Percentiles rank a stretch among this genome's conserved stretches.
phyloP scores from a whole-genome alignment of 2,329 filamentous ascomycete species.

The Hypoxylon sp. region DNA sequence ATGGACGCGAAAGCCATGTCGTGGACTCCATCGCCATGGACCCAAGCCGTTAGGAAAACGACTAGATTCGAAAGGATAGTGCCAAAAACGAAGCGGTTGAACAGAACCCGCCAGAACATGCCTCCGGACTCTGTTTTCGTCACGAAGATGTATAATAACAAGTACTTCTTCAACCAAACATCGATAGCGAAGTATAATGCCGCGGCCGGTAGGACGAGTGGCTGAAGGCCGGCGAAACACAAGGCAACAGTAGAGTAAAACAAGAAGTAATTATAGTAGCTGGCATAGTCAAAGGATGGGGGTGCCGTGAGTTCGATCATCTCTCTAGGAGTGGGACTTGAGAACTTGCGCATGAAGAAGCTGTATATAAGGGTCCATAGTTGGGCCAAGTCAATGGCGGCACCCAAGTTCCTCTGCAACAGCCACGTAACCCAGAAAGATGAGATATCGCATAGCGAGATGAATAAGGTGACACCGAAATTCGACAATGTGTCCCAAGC shows the following conservation, averaged over 20 bases:
- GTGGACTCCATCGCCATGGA: conserved; percentile 73
- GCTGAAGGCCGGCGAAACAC: conserved; percentile 87
- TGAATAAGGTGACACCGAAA: conserved; percentile 75
- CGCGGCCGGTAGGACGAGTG: conserved; percentile 86
- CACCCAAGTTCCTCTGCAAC: conserved; percentile 91
- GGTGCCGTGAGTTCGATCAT: conserved; percentile 94
- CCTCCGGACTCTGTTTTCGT: conserved; percentile 98
- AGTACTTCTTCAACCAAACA: conserved; percentile 92
- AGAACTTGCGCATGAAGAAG: conserved; percentile 87
- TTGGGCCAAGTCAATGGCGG: conserved; percentile 94
- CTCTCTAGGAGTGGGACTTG: conserved; percentile 89
- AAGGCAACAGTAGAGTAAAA: conserved; percentile 94
- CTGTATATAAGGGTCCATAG: conserved; percentile 86
- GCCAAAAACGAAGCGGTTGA: conserved; percentile 92
- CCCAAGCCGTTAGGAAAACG: conserved; percentile 81
- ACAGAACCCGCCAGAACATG: conserved; percentile 90
- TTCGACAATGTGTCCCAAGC: conserved; percentile 76
- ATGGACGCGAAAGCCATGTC: conserved; percentile 75
- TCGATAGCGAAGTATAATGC: conserved; percentile 93
- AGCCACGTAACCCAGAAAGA: conserved; percentile 96
- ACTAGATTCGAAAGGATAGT: conserved; percentile 84
- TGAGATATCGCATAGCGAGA: conserved; percentile 84
- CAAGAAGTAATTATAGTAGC: conserved; percentile 98
- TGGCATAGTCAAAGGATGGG: conserved; percentile 92
- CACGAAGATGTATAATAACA: conserved; percentile 93